Conservation (phyloP, 768 basidiomycete genomes). For the Lanmaoa pseudosensibilis region DNA sequence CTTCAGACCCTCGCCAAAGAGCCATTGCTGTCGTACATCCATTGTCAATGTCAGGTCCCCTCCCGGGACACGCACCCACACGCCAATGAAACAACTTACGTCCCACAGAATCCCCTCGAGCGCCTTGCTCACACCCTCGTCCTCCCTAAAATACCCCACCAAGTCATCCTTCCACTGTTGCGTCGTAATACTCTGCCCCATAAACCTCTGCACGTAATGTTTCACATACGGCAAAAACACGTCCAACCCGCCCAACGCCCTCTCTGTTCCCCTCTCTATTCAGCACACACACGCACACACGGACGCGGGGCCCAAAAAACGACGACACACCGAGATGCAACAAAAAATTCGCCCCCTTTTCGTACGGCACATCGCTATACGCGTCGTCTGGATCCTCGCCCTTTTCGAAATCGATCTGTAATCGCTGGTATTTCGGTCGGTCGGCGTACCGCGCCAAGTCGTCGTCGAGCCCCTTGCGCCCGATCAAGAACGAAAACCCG, state of each 20-base stretch:
- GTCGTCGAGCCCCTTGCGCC: constrained; percentile 66
- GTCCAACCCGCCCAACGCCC: constrained; percentile 38
- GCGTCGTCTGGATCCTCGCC: constrained; percentile 82
- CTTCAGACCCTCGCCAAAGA: constrained; percentile 73
- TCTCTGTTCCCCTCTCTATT: constrained; percentile 1
- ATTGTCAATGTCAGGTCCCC: background rate
- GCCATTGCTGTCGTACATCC: constrained; percentile 57
- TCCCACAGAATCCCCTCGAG: constrained; percentile 78
- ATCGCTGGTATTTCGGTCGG: constrained; percentile 67
- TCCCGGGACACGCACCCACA: no score
- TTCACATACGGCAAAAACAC: constrained; percentile 82
- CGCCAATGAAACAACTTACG: constrained; percentile 41
- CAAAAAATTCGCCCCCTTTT: constrained; percentile 87
- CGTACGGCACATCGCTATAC: constrained; percentile 75
- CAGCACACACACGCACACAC: background rate
- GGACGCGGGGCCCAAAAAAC: no score
- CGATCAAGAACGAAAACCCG: constrained; percentile 79
- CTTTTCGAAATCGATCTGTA: constrained; percentile 71
- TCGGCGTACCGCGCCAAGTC: constrained; percentile 60
- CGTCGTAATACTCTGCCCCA: constrained; percentile 81
- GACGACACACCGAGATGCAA: constrained; percentile 66
- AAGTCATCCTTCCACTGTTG: constrained; percentile 82
- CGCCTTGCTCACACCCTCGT: constrained; percentile 57
- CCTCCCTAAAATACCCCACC: constrained; percentile 61
- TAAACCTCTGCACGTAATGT: constrained; percentile 80